These are phyloP conservation scores for Moricandia moricandioides DNA, from an alignment of 345 rosid genomes.

Conservation along the genomic window DNA sequence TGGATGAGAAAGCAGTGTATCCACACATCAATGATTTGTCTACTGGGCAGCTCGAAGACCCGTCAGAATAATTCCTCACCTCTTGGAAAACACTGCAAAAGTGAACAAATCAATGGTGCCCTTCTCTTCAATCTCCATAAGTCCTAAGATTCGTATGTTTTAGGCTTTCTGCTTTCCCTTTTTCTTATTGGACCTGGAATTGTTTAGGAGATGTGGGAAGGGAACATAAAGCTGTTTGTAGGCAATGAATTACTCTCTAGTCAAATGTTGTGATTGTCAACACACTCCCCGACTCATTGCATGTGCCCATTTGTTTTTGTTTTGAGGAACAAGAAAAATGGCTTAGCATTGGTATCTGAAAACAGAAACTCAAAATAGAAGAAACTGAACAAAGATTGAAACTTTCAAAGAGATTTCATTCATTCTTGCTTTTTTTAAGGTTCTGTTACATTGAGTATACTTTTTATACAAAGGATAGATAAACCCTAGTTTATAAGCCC, in stretches of 20 bases:
- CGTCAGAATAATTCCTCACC: constrained; percentile 44
- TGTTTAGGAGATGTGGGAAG: constrained; percentile 22
- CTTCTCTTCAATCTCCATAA: constrained; percentile 13
- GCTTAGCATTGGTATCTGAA: too few relatives aligned
- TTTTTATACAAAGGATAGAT: too few relatives aligned
- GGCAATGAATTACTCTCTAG: constrained; percentile 13
- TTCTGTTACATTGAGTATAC: too few relatives aligned
- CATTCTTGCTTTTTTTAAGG: too few relatives aligned
- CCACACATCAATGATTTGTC: constrained; percentile 84
- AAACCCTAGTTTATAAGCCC: too few relatives aligned
- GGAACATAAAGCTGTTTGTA: constrained; percentile 29
- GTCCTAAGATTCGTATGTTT: constrained; percentile 18
- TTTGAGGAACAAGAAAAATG: too few relatives aligned
- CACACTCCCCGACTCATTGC: constrained; percentile 12
- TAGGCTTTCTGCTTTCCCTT: constrained; percentile 12
- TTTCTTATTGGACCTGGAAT: constrained; percentile 18
- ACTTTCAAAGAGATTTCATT: too few relatives aligned
- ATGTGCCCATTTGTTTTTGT: constrained; percentile 4
- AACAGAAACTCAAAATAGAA: too few relatives aligned
- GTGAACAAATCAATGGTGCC: constrained; percentile 21
- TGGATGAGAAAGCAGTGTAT: constrained; percentile 84
- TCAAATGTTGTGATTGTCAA: constrained; percentile 17
- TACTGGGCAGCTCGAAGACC: constrained; percentile 70
- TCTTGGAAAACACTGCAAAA: not conserved
- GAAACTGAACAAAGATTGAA: too few relatives aligned